These are phyloP conservation scores for Fusarium pseudoanthophilum DNA, from an alignment of 2,329 filamentous ascomycete species.

Conservation along the genomic window DNA sequence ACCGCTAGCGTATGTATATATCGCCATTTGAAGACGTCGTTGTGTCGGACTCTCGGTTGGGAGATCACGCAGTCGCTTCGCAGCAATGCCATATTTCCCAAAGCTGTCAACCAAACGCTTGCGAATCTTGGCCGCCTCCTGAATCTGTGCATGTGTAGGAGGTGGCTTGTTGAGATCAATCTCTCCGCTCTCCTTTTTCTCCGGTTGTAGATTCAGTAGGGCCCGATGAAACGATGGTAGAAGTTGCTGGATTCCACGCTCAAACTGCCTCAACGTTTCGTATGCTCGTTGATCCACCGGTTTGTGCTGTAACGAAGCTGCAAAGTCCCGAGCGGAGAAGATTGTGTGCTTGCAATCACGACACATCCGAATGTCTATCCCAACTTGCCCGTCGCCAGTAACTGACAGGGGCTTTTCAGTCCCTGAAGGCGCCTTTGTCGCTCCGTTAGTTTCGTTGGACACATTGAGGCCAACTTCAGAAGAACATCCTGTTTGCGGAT, in stretches of 20 bases:
- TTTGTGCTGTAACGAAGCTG: constrained; percentile 72
- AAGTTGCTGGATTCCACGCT: constrained; percentile 83
- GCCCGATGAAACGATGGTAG: constrained; percentile 87
- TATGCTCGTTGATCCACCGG: constrained; percentile 83
- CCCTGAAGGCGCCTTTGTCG: constrained; percentile 43
- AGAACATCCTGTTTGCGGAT: constrained; percentile 85
- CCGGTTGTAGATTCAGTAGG: constrained; percentile 74
- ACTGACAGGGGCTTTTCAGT: constrained; percentile 55
- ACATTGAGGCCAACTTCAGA: constrained; percentile 85
- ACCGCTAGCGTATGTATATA: constrained; percentile 82
- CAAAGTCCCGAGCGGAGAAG: constrained; percentile 79
- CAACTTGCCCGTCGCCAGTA: constrained; percentile 61
- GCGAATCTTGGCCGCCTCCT: constrained; percentile 89
- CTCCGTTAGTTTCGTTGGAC: constrained; percentile 56
- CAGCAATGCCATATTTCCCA: constrained; percentile 84
- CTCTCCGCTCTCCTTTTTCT: constrained; percentile 53
- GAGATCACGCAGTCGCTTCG: constrained; percentile 82
- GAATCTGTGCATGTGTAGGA: constrained; percentile 73
- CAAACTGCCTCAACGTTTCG: constrained; percentile 85
- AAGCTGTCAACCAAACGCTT: constrained; percentile 91
- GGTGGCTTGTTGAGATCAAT: constrained; percentile 55
- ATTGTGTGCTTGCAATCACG: constrained; percentile 79
- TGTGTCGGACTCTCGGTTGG: constrained; percentile 79
- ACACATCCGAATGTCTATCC: constrained; percentile 89
- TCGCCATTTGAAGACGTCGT: constrained; percentile 78